Base-by-base conservation (phyloP, 768 basidiomycete genomes). In the Gloeophyllum trabeum region DNA sequence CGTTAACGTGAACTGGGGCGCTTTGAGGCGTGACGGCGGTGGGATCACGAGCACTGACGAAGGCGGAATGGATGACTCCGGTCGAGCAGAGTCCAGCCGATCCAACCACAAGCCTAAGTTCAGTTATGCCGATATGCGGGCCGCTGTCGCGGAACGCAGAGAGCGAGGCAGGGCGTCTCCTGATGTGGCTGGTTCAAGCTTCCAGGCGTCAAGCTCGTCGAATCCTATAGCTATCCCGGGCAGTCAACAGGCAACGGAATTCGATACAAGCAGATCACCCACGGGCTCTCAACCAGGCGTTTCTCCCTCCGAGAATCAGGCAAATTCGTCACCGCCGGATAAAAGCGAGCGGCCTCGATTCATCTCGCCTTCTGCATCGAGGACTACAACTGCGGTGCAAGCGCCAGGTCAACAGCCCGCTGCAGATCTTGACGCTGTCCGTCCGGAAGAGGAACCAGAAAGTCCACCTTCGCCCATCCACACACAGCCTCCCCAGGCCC, bases 1-100 rank as follows among this genome's bases (percentile, higher is more conserved):
- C 19, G 80, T 79, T 21, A n/a, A n/a, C n/a, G n/a, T n/a, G n/a
- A 88, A 78, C 44, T 92, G 88, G 82, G 66, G 74, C 36, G 69
- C 68, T 10, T 53, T 78, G 57, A 77, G 71, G 62, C 19, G 38
- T 19, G 24, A 44, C 7, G n/a, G 19, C 44, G 25, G 30, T 22
- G 45, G 16, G 12, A 24, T n/a, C n/a, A 21, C 14, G n/a, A 2
- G 14, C 20, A 28, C 13, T 24, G 40, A 32, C 12, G 13, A 26
- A 19, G 28, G 36, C 16, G 42, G 30, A 20, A 22, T 40, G 4
- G 36, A 20, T 35, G 24, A 5, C 22, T 6, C 35, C 19, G 19
- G 46, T 40, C 28, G 53, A 56, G 10, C 28, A 7, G 16, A 7
- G 28, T 7, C 7, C 28, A 40, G 23, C 23, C 57, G 54, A 12